Base-by-base conservation (phyloP, 2,329 filamentous ascomycete species). In the Mollisia scopiformis region DNA sequence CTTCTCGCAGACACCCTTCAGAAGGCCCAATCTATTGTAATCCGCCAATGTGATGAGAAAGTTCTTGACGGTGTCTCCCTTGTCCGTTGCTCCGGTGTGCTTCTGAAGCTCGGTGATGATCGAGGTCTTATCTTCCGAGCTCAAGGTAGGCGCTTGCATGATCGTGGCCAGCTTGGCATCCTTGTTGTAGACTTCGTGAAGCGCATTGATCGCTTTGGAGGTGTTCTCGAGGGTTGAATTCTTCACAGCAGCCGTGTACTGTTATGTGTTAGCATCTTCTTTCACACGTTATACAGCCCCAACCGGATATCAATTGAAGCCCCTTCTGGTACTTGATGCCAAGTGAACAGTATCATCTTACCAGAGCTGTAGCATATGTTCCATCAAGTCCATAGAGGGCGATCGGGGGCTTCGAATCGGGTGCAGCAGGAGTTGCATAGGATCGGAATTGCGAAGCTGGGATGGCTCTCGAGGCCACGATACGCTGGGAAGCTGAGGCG, bases 191-290 rank as follows among this genome's bases (percentile, higher is more conserved):
- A 93, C 82, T 66, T 82, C 80, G 75, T 81, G 79, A 74, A 99
- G 89, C 72, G 79, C 83, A 74, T 83, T 80, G 74, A 99, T 83
- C 69, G 92, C 89, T 80, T 88, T 91, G 77, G 93, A 89, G 69
- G 92, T 93, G 75, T 86, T 84, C 73, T 99, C 95, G 78, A 99
- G 90, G 70, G 87, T 81, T 64, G 89, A 89, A 70, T 88, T 87
- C 86, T 98, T 99, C 77, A 89, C 88, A 72, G 94, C 92, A 67
- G 95, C 95, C 68, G 93, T 98, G 88, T 97, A 99, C 95, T 99
- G 47, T 68, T 51, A 11, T 10, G n/a, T 25, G 35, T 58, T 50
- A 31, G 55, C 28, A 57, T 65, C 55, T 67, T 64, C 55, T 37
- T 39, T 55, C 27, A n/a, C n/a, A n/a, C n/a, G n/a, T n/a, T 37